phyloP scores from a whole-genome alignment of 2,329 filamentous ascomycete genomes.

The Claviceps cyperi region DNA sequence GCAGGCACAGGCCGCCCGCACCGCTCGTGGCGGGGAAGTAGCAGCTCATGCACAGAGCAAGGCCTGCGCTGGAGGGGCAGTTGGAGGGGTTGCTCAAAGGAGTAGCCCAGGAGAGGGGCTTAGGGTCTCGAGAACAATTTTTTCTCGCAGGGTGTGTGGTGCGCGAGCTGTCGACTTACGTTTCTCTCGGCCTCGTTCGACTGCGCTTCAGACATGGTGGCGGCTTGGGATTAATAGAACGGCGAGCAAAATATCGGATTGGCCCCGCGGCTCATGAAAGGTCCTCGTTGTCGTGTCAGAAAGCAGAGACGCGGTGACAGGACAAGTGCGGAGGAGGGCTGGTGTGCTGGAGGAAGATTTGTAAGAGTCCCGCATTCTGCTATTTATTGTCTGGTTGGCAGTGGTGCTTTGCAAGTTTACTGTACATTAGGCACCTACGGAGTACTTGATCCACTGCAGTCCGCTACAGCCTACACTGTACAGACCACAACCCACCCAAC shows the following conservation, averaged over 20 bases:
- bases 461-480: too few species aligned
- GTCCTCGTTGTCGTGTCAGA: constrained; percentile 3
- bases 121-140: constrained; percentile 8
- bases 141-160: constrained; percentile 1
- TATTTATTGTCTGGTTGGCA: constrained; percentile 1
- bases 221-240: constrained; percentile 10
- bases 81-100: not conserved
- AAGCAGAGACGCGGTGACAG: constrained; percentile 8
- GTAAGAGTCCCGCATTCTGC: constrained; percentile 13
- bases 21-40: constrained; percentile 17
- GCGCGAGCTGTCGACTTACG: constrained; percentile 27
- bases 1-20: not conserved
- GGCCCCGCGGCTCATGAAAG: constrained; percentile 11
- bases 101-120: constrained; percentile 1
- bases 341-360: constrained; percentile 11
- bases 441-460: too few species aligned
- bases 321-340: constrained; percentile 6
- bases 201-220: constrained; percentile 75
- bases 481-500: too few species aligned
- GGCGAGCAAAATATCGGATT: constrained; percentile 12
- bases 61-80: constrained; percentile 1
- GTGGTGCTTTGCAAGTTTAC: too few species aligned
- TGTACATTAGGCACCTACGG: too few species aligned
- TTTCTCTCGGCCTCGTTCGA: constrained; percentile 97
- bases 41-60: not conserved